Evolutionary conservation across 192 early-diverging fungal species (phyloP).

Genomic region (Coemansia sp.): DNA sequence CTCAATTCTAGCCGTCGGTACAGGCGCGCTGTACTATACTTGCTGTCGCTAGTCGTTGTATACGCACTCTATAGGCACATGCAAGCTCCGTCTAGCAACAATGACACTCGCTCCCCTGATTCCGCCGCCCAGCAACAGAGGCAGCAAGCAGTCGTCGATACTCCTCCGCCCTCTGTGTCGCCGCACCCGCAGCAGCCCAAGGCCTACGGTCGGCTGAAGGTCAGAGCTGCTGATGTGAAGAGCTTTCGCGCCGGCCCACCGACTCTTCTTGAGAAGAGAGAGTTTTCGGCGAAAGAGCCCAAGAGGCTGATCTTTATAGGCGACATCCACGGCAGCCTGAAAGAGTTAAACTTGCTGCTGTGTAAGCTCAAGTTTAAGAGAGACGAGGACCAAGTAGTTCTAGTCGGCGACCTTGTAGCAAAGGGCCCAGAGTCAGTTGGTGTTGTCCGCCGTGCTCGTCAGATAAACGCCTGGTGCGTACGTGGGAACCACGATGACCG

Average conservation of each 20-base stretch:
- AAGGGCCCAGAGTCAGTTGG: slow-evolving; percentile 63
- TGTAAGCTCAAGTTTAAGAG: slow-evolving; percentile 34
- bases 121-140: neutral
- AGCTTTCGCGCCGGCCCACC: slow-evolving; percentile 25
- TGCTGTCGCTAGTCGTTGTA: neutral
- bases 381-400: slow-evolving; percentile 58
- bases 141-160: neutral
- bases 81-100: neutral
- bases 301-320: slow-evolving; percentile 65
- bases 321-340: slow-evolving; percentile 64
- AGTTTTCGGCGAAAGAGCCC: slow-evolving; percentile 2
- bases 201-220: neutral
- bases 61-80: neutral
- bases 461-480: slow-evolving; percentile 55
- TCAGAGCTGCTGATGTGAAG: slow-evolving; percentile 5
- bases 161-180: neutral
- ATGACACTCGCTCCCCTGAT: neutral
- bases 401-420: slow-evolving; percentile 66
- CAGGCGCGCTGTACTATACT: slow-evolving; percentile 1
- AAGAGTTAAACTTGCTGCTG: slow-evolving; percentile 58
- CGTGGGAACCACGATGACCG: slow-evolving; percentile 77
- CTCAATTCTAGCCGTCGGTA: neutral
- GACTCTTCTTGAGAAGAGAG: slow-evolving; percentile 3
- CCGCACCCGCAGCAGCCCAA: neutral
- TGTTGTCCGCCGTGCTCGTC: slow-evolving; percentile 56